Evolutionary conservation across 2,329 filamentous ascomycete species (phyloP), one percentile per base, ranked within the genome.

Genomic region (Xylaria sp.): DNA sequence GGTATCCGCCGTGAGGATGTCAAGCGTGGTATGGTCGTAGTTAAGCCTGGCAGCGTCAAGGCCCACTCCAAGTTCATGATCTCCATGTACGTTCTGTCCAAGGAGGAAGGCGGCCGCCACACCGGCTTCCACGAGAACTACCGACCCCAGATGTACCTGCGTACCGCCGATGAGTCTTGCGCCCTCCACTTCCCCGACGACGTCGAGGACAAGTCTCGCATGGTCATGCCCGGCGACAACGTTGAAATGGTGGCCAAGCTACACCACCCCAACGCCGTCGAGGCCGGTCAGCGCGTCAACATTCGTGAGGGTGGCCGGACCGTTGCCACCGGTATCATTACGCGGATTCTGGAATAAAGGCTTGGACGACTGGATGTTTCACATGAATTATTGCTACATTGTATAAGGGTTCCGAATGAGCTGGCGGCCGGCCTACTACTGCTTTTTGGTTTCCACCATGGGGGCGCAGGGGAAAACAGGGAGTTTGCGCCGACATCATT

Each of bases 161-260:
- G 96, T 79, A 98, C 96, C 74, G 93, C 95, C 73, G 93, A 93
- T 85, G 89, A 92, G 86, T 86, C 85, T 24, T 91, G 92, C 78
- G 86, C 91, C 66, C 88, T 99, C 76, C 89, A 86, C 80, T 98
- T 95, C 91, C 93, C 94, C 63, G 94, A 96, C 77, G 92, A 92
- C 71, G 91, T 87, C 71, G 90, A 91, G 81, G 91, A 95, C 76
- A 82, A 86, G 68, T 80, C 86, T 72, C 84, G 84, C 81, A 92
- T 94, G 85, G 91, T 98, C 82, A 97, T 97, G 94, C 96, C 96
- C 61, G 96, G 96, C 82, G 96, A 99, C 88, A 99, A 99, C 83
- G 90, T 97, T 74, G 96, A 99, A 87, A 98, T 99, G 94, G 85
- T 96, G 73, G 92, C 94, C 81, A 89, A 91, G 77, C 90, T 97